Evolutionary conservation across 805 yeast species (phyloP), one percentile per base, ranked within the genome.

Genomic region (Candida sonorensis): DNA sequence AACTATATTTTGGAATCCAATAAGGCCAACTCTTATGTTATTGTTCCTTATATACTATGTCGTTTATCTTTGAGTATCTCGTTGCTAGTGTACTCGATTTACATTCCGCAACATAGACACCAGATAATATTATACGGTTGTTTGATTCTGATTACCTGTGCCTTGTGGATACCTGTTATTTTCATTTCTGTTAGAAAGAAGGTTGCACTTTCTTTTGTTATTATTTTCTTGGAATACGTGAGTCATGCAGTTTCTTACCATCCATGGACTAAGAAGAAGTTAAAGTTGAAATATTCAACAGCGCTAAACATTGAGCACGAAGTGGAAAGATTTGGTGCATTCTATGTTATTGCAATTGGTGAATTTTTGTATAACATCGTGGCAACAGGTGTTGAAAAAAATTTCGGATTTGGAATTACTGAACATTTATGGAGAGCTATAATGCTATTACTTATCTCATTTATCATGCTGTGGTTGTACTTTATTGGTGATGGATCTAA

Each of bases 251-350:
- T 62, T 1, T 45, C 62, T 20, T 70, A 62, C 41, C 76, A 68
- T 39, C 81, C 81, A 3, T 40, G 49, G 48, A 53, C 62, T 35
- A 73, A 73, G 44, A 60, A 47, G 21, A n/a, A 51, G 13, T 34
- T 75, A 38, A 53, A 60, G 9, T 48, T 69, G 32, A 62, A 59
- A 10, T 66, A 62, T 34, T 66, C 79, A 9, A 74, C 84, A 0
- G 83, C 83, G 1, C 48, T 76, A 38, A 75, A 75, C 46, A 72
- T 78, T 35, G 82, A 76, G 41, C 83, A 77, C 46, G 81, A 76
- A 46, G 78, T 74, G 17, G 84, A 78, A 45, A 51, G 84, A 34
- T 64, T 61, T 44, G 64, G 69, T 2, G 72, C 77, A 0, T 77
- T 77, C 45, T 75, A 63, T 33, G 66, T 76, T 41, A 76, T 78